Conservation (phyloP, 805 yeast genomes). For the Saccharomycopsis javanensis region DNA sequence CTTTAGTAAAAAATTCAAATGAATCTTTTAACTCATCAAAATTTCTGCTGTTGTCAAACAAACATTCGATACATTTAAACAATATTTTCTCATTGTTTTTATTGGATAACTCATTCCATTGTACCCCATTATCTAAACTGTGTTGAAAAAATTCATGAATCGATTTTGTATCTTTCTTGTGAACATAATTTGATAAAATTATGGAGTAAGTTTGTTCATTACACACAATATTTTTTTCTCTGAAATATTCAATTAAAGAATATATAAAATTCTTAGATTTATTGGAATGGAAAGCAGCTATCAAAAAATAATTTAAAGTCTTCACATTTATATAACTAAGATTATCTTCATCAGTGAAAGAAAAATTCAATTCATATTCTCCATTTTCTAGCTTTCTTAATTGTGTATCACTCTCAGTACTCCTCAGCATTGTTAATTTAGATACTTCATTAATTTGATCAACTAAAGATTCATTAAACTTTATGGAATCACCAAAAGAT, state of each 20-base stretch:
- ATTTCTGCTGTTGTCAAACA: neutral
- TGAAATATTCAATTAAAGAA: conserved; percentile 25
- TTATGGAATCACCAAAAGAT: conserved; percentile 4
- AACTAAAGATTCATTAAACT: neutral
- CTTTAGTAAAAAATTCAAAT: conserved; percentile 15
- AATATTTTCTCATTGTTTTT: conserved; percentile 18
- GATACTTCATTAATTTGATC: neutral
- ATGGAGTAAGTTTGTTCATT: conserved; percentile 31
- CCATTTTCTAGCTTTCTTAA: neutral
- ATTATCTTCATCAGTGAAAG: neutral
- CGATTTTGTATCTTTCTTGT: conserved; percentile 22
- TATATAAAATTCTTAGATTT: conserved; percentile 9
- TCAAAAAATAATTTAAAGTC: conserved; percentile 10
- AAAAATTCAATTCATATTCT: neutral
- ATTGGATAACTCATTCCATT: conserved; percentile 29
- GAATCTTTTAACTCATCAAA: conserved; percentile 4
- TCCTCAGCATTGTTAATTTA: neutral
- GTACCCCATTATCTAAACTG: conserved; percentile 30
- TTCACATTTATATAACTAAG: conserved; percentile 8
- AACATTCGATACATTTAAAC: conserved; percentile 21
- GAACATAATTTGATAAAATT: conserved; percentile 28
- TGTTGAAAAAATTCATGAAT: conserved; percentile 29
- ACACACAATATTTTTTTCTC: conserved; percentile 25
- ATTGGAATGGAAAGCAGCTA: conserved; percentile 6
- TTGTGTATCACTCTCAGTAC: neutral